These are phyloP conservation scores for Adiantum capillusveneris DNA, from an alignment of 75 land plant species.

Conservation along the genomic window DNA sequence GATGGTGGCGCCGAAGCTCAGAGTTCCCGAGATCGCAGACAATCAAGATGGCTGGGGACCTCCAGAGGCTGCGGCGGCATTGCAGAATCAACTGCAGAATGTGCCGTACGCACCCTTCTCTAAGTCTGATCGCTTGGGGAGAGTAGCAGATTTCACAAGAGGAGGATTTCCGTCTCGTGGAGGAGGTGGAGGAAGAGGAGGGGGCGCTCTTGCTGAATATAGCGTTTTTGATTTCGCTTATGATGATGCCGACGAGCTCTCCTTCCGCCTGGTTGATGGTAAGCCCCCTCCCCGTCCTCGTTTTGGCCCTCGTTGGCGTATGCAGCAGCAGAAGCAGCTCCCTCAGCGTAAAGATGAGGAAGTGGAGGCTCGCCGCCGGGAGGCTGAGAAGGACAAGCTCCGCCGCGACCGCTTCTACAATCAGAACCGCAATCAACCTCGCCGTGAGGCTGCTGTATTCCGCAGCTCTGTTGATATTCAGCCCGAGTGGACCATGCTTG, in stretches of 20 bases:
- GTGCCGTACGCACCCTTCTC: constrained; percentile 93
- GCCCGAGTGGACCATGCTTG: constrained; percentile 98
- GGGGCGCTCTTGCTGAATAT: constrained; percentile 19
- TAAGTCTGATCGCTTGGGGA: constrained; percentile 81
- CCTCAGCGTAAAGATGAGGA: constrained; percentile 96
- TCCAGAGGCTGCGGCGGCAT: constrained; percentile 37
- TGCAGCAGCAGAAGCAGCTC: constrained; percentile 57
- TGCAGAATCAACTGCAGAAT: constrained; percentile 43
- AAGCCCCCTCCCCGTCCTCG: constrained; percentile 75
- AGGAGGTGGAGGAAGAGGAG: constrained; percentile 9
- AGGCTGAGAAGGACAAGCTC: constrained; percentile 87
- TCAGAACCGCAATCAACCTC: constrained; percentile 32
- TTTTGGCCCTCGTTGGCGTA: constrained; percentile 71
- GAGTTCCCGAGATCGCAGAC: constrained; percentile 66
- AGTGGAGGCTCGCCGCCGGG: constrained; percentile 62
- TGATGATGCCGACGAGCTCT: constrained; percentile 63
- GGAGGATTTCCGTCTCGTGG: constrained; percentile 11
- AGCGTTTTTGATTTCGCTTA: constrained; percentile 63
- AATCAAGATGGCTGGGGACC: constrained; percentile 99
- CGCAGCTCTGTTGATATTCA: constrained; percentile 86
- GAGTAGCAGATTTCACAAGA: constrained; percentile 92
- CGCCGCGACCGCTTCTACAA: constrained; percentile 59
- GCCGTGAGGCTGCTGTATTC: constrained; percentile 54
- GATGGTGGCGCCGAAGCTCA: constrained; percentile 35
- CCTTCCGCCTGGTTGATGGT: constrained; percentile 78